phyloP scores from a whole-genome alignment of 176 grass and related monocot species.

The Puya raimondii region DNA sequence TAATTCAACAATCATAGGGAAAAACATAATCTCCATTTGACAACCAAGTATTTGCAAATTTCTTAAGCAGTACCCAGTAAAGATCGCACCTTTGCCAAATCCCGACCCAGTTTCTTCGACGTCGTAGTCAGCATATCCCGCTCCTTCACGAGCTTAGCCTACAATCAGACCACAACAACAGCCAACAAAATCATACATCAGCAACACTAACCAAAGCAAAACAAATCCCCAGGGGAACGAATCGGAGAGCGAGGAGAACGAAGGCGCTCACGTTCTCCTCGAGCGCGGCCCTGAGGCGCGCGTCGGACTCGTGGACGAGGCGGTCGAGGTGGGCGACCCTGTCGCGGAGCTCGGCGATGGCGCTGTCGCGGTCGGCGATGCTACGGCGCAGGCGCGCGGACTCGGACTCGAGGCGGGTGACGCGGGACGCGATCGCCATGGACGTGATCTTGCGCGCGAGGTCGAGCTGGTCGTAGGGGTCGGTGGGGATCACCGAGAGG shows the following conservation, averaged over 20 bases:
- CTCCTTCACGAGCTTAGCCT: slow-evolving; percentile 78
- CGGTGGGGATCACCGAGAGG: slow-evolving; percentile 81
- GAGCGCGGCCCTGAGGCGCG: slow-evolving; percentile 41
- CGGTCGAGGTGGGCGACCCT: slow-evolving; percentile 21
- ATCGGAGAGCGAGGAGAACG: slow-evolving; percentile 5
- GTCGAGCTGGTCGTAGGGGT: slow-evolving; percentile 97
- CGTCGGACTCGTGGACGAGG: slow-evolving; percentile 30
- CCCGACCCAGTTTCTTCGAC: slow-evolving; percentile 57
- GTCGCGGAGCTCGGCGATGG: slow-evolving; percentile 39
- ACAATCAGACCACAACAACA: slow-evolving; percentile 10
- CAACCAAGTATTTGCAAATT: background rate
- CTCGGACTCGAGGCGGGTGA: slow-evolving; percentile 68
- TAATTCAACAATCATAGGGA: too few species aligned
- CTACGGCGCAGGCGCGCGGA: slow-evolving; percentile 44
- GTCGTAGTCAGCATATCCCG: slow-evolving; percentile 61
- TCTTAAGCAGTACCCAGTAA: background rate
- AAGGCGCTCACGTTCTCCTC: slow-evolving; percentile 46
- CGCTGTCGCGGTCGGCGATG: slow-evolving; percentile 56
- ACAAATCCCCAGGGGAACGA: slow-evolving; percentile 1
- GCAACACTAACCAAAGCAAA: background rate
- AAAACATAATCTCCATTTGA: too few species aligned
- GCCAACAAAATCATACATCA: background rate
- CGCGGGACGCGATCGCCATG: slow-evolving; percentile 87
- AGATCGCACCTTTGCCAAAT: slow-evolving; percentile 67
- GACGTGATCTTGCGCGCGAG: slow-evolving; percentile 94